phyloP scores from a whole-genome alignment of 805 yeast genomes.

The Cyberlindnera mississippiensis region DNA sequence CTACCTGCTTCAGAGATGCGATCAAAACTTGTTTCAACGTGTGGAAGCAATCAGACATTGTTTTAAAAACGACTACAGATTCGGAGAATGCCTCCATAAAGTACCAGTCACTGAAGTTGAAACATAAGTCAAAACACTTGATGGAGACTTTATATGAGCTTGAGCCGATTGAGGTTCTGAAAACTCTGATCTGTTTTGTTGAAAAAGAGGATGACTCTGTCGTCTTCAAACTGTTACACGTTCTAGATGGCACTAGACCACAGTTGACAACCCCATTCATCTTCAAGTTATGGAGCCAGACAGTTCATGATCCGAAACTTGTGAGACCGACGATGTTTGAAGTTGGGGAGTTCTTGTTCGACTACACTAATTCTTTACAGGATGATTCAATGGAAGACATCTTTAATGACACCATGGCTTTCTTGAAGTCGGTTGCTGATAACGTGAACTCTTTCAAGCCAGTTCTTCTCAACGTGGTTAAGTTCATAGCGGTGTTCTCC shows the following conservation, averaged over 20 bases:
- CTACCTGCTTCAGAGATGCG: conserved; percentile 57
- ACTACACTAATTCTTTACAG: conserved; percentile 63
- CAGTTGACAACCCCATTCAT: conserved; percentile 68
- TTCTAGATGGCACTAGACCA: conserved; percentile 81
- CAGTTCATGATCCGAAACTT: conserved; percentile 4
- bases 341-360: conserved; percentile 35
- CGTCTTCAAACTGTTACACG: conserved; percentile 62
- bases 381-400: conserved; percentile 77
- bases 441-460: conserved; percentile 44
- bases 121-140: conserved; percentile 62
- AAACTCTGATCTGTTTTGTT: conserved; percentile 45
- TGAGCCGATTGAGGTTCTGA: conserved; percentile 73
- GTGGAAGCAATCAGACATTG: conserved; percentile 67
- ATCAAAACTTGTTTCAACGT: conserved; percentile 51
- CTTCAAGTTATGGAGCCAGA: conserved; percentile 47
- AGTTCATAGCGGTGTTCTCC: conserved; percentile 48
- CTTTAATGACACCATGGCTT: conserved; percentile 54
- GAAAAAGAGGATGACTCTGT: conserved; percentile 24
- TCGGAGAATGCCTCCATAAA: conserved; percentile 34
- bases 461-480: conserved; percentile 50
- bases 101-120: conserved; percentile 55
- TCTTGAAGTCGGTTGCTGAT: conserved; percentile 54
- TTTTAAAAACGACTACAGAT: conserved; percentile 17
- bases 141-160: conserved; percentile 59
- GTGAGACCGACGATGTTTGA: conserved; percentile 17